Percentiles rank a stretch among this genome's conserved stretches.
Conservation (phyloP, 2,329 filamentous ascomycete species). For the Seiridium unicorne region DNA sequence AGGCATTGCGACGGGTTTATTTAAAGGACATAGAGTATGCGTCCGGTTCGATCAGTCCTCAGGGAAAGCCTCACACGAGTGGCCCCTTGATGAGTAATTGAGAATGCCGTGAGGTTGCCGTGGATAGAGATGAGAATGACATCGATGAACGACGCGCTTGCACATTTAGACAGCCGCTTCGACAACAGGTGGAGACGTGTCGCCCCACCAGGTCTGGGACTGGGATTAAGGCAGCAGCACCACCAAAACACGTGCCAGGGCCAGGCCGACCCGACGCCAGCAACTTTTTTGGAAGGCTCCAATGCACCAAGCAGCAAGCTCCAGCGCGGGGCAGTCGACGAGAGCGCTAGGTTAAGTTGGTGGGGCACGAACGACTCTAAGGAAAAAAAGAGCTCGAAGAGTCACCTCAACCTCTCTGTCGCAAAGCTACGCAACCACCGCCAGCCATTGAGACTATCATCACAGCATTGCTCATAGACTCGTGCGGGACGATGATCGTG, state of each 20-base stretch:
- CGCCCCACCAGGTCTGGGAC: neutral
- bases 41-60: too few relatives aligned
- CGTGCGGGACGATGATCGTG: neutral
- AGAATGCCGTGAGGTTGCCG: neutral
- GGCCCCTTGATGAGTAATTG: too few relatives aligned
- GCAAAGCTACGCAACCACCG: neutral
- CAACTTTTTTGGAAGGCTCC: neutral
- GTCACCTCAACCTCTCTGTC: neutral
- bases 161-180: too few relatives aligned
- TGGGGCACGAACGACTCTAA: neutral
- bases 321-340: too few relatives aligned
- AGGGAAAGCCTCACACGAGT: too few relatives aligned
- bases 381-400: neutral
- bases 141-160: too few relatives aligned
- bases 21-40: too few relatives aligned
- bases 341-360: too few relatives aligned
- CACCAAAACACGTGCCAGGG: neutral
- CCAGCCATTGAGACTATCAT: neutral
- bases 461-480: neutral
- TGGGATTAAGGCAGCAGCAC: neutral
- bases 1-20: constrained; percentile 6
- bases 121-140: neutral
- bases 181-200: too few relatives aligned
- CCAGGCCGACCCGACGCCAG: neutral
- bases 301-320: too few relatives aligned